phyloP scores from a whole-genome alignment of 768 basidiomycete species.

The Neoboletus brunneissimus region DNA sequence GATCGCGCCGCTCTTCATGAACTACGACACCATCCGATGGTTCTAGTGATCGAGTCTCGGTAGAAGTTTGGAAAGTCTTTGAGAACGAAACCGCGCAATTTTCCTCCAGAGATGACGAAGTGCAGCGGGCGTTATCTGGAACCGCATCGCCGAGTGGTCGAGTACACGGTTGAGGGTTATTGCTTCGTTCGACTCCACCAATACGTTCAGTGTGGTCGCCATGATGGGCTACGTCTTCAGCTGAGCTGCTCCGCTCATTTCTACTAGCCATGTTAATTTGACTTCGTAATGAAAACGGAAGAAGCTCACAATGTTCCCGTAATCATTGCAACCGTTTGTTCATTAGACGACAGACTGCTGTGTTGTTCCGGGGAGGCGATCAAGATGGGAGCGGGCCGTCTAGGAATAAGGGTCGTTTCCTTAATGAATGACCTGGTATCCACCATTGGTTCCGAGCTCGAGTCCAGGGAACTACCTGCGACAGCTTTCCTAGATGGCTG shows the following conservation, averaged over 20 bases:
- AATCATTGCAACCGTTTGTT: not conserved
- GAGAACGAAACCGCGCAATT: not conserved
- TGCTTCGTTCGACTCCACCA: not conserved
- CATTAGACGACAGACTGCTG: not conserved
- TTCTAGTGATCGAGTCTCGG: not conserved
- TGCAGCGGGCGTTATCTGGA: not conserved
- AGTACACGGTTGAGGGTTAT: not conserved
- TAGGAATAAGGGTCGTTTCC: not conserved
- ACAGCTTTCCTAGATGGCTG: not conserved
- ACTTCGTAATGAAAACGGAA: not conserved
- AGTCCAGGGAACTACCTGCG: not conserved
- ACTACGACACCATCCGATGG: not conserved
- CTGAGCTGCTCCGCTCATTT: not conserved
- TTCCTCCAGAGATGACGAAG: not conserved
- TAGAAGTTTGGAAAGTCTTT: too few species aligned
- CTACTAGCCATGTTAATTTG: not conserved
- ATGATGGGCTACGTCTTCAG: not conserved
- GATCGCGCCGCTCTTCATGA: not conserved
- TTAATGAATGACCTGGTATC: not conserved
- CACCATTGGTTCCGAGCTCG: too few species aligned
- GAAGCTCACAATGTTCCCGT: not conserved
- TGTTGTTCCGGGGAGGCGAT: not conserved
- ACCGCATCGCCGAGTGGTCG: not conserved
- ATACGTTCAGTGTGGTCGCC: not conserved
- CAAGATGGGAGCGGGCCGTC: not conserved